phyloP scores from a whole-genome alignment of 2,329 filamentous ascomycete species.

The Colletotrichum lini region DNA sequence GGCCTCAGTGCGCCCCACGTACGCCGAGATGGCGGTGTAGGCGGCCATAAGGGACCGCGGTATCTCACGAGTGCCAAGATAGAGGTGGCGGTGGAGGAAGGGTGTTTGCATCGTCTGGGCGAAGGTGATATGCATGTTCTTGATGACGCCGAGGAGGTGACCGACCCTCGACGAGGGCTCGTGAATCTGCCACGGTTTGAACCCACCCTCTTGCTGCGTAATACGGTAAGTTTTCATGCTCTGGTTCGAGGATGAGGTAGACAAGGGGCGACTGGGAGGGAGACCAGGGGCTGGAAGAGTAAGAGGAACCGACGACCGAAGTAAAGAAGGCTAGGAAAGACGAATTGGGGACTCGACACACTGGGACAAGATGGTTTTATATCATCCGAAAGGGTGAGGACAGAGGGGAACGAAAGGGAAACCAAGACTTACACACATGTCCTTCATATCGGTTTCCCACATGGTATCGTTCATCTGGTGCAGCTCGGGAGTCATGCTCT shows the following conservation, averaged over 20 bases:
- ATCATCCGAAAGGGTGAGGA: not conserved
- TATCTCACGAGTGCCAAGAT: slow-evolving; percentile 52
- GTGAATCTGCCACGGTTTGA: slow-evolving; percentile 50
- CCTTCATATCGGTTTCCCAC: slow-evolving; percentile 23
- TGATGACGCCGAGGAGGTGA: slow-evolving; percentile 52
- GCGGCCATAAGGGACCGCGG: slow-evolving; percentile 57
- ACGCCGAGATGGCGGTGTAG: slow-evolving; percentile 58
- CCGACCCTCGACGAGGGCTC: slow-evolving; percentile 54
- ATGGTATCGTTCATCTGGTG: not conserved
- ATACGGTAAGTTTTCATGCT: slow-evolving; percentile 20
- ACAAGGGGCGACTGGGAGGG: not conserved
- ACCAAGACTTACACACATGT: slow-evolving; percentile 20
- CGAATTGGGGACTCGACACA: not conserved
- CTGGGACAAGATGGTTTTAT: not conserved
- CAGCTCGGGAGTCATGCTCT: slow-evolving; percentile 22
- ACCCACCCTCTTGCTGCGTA: slow-evolving; percentile 7
- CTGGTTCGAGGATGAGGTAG: not conserved
- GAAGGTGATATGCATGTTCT: slow-evolving; percentile 52
- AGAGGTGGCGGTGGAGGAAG: slow-evolving; percentile 61
- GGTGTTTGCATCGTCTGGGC: slow-evolving; percentile 55
- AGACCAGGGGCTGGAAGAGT: not conserved
- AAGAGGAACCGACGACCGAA: not conserved
- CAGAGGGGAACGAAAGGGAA: not conserved
- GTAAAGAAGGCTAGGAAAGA: not conserved
- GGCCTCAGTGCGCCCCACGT: slow-evolving; percentile 53